These are phyloP conservation scores for Fusarium temperatum DNA, from an alignment of 2,329 filamentous ascomycete species.

Conservation along the genomic window DNA sequence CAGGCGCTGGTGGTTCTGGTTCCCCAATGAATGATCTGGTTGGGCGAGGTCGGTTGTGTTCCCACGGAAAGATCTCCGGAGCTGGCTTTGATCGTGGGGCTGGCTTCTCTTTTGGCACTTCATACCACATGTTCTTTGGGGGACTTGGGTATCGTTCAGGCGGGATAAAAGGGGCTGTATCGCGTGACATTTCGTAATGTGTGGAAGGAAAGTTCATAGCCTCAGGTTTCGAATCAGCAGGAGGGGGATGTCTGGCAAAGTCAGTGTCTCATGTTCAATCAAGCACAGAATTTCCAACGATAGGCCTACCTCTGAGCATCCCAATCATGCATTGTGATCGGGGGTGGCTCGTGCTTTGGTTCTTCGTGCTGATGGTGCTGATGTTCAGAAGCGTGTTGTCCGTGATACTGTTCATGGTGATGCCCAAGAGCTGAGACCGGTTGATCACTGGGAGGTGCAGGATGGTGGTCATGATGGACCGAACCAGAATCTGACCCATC, in stretches of 20 bases:
- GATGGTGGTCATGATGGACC: constrained; percentile 29
- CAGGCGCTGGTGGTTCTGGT: constrained; percentile 23
- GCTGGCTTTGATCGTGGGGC: constrained; percentile 64
- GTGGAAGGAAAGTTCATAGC: constrained; percentile 82
- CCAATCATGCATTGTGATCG: constrained; percentile 54
- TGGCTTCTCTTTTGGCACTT: constrained; percentile 74
- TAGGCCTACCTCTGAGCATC: constrained; percentile 62
- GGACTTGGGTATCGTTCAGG: constrained; percentile 82
- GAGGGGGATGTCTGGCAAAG: constrained; percentile 66
- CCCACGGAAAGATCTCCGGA: constrained; percentile 90
- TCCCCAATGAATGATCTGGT: constrained; percentile 66
- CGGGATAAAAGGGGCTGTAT: constrained; percentile 77
- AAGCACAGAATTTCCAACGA: not conserved
- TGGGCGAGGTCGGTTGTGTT: constrained; percentile 70
- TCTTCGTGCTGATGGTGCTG: constrained; percentile 32
- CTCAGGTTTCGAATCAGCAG: constrained; percentile 78
- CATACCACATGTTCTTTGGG: constrained; percentile 88
- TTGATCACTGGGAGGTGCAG: constrained; percentile 48
- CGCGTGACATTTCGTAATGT: constrained; percentile 85
- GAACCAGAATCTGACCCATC: constrained; percentile 27
- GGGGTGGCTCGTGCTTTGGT: constrained; percentile 36
- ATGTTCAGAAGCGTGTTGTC: not conserved
- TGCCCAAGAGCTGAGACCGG: constrained; percentile 47
- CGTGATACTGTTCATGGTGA: constrained; percentile 28
- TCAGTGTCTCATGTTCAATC: constrained; percentile 10